Evolutionary conservation across 2,329 filamentous ascomycete species (phyloP), one percentile per base, ranked within the genome.

Genomic region (Madurella mycetomatis): DNA sequence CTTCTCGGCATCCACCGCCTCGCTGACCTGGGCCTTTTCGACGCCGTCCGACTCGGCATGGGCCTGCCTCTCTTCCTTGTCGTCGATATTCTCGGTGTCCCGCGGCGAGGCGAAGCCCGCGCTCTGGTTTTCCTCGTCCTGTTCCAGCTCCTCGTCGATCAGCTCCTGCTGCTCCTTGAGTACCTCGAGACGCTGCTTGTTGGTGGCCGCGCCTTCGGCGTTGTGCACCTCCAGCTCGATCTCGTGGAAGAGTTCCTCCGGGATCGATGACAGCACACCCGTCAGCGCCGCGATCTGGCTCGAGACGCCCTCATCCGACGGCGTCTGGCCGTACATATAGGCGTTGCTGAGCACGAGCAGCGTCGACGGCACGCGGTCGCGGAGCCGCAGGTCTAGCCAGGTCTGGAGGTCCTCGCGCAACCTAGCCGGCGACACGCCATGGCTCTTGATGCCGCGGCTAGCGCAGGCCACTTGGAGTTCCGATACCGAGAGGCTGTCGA

Each of bases 241-340:
- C 77, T 99, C 94, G 79, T 99, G 94, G 88, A 95, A 99, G 41
- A 99, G 81, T 72, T 99, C 94, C 73, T 99, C 94, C 2, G 94
- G 94, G 59, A 99, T 97, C 57, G 88, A 92, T 41, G 90, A 95
- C 41, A 99, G 78, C 5, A 99, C 94, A 52, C 91, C 89, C 57
- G 92, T 90, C 47, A 99, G 82, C 0, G 94, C 91, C 62, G 96
- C 92, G 55, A 99, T 91, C 75, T 97, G 92, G 58, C 84, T 89
- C 32, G 88, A 85, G 65, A 94, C 89, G 66, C 95, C 90, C 47
- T 92, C 89, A 65, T 92, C 91, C 2, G 64, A 61, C 17, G 63
- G 59, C 41, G 70, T 72, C 65, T 95, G 89, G 39, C 88, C 85
- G 73, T 99, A 99, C 82, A 96, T 92, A 74, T 96, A 99, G 46